These are phyloP conservation scores for Warburgia ugandensis DNA, from an alignment of 164 flowering plant genomes.

Conservation along the genomic window DNA sequence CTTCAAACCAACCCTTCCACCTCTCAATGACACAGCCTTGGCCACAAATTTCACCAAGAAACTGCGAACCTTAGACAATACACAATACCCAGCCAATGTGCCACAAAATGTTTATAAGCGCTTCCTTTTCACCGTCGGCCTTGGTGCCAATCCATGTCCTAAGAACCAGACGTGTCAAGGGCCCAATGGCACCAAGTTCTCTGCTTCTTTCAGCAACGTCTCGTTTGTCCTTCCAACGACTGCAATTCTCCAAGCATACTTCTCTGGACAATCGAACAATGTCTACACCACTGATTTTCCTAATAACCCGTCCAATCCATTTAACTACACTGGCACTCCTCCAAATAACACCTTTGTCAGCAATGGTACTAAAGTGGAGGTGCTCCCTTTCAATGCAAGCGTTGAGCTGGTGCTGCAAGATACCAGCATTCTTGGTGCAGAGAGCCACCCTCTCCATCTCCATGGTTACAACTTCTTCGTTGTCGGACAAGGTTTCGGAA, in stretches of 20 bases:
- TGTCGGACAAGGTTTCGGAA: too few relatives aligned
- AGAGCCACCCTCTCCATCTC: too few relatives aligned
- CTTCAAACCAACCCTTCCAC: constrained; percentile 11
- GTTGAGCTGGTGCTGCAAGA: too few relatives aligned
- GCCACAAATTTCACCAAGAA: constrained; percentile 9
- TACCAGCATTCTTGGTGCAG: too few relatives aligned
- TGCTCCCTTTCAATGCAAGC: too few relatives aligned
- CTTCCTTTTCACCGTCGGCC: constrained; percentile 1
- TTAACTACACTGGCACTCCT: constrained; percentile 11
- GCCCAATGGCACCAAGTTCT: background rate
- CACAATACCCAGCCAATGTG: constrained; percentile 7
- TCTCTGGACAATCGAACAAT: too few relatives aligned
- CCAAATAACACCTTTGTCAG: too few relatives aligned
- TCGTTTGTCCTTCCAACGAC: constrained; percentile 5
- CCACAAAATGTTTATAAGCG: background rate
- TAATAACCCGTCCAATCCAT: background rate
- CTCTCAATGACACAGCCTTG: constrained; percentile 11
- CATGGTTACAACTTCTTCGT: too few relatives aligned
- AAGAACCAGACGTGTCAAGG: constrained; percentile 10
- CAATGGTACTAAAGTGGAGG: too few relatives aligned
- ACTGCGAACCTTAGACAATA: constrained; percentile 8
- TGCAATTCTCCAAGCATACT: too few relatives aligned
- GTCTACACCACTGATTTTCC: too few relatives aligned
- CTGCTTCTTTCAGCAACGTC: background rate
- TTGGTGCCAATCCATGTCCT: background rate